Base-by-base conservation (phyloP, 805 yeast species). In the Spathaspora girioi region DNA sequence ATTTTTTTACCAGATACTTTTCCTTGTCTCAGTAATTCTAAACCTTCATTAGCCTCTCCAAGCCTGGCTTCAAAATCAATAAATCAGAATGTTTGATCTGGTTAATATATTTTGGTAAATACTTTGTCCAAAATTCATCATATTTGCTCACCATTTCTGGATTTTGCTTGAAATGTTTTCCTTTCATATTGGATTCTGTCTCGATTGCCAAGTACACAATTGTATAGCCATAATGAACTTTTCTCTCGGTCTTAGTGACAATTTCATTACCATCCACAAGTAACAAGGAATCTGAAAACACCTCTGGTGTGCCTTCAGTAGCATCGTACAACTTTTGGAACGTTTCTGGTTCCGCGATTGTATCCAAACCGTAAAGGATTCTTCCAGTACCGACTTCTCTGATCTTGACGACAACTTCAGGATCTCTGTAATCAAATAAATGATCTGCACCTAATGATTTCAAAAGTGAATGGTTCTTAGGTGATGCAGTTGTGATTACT, bases 401-500 rank as follows among this genome's bases (percentile, higher is more conserved):
- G 52, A 80, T 77, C 61, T 77, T 70, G 27, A 73, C 73, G 48
- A 75, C 60, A 50, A 77, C 79, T 52, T 77, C 76, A 0, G 66
- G 58, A 53, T 78, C 81, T 52, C 68, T 70, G 57, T 80, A 79
- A 55, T 84, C 86, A 51, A 80, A 70, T n/a, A 75, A 67, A 29
- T 67, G 70, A 53, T 74, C 78, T 23, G 84, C 86, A 55, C 86
- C 87, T 31, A 77, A 58, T 1, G 60, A 50, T 57, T 71, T 72
- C 55, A 82, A 60, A 46, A 59, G 60, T 11, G 67, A 68, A 53
- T 68, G 70, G 60, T 81, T 70, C 57, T 75, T 77, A 50, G 67
- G 61, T 2, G 84, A 78, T 11, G 87, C 83, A 45, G 80, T 77
- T 9, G 68, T 58, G 10, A 67, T 49, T 4, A 72, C 72, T 17